Conservation (phyloP, 192 early-diverging fungal species). For the Podila verticillata region DNA sequence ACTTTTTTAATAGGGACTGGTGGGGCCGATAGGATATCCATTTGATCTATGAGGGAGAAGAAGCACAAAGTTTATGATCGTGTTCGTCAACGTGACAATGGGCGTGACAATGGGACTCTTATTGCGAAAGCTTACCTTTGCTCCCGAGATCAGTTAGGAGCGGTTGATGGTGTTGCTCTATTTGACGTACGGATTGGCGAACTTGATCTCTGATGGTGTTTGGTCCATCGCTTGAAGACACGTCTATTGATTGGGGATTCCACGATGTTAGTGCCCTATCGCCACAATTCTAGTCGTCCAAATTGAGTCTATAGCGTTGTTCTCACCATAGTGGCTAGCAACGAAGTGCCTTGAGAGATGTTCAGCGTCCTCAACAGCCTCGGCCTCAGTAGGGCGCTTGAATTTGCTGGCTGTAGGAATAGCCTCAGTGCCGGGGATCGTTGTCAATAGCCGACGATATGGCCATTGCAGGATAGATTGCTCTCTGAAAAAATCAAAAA, state of each 20-base stretch:
- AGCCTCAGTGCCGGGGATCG: background rate
- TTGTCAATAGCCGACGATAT: constrained; percentile 11
- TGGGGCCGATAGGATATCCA: background rate
- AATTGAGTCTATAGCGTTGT: too few relatives aligned
- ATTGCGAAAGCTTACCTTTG: background rate
- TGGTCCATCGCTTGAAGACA: background rate
- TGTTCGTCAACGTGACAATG: too few relatives aligned
- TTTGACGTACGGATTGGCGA: background rate
- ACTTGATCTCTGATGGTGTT: constrained; percentile 1
- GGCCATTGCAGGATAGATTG: background rate
- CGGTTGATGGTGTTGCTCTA: background rate
- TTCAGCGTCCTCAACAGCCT: background rate
- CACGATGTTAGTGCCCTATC: background rate
- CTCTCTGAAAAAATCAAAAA: constrained; percentile 4
- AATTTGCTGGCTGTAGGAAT: background rate
- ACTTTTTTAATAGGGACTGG: background rate
- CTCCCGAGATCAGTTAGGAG: constrained; percentile 1
- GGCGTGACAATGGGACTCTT: too few relatives aligned
- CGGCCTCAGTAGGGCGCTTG: background rate
- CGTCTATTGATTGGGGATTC: background rate
- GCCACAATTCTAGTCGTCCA: too few relatives aligned
- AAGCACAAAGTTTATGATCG: background rate
- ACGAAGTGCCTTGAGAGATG: background rate
- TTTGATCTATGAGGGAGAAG: background rate
- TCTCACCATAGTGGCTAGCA: background rate